Evolutionary conservation across 2,329 filamentous ascomycete species (phyloP).

Genomic region (Capronia coronata): DNA sequence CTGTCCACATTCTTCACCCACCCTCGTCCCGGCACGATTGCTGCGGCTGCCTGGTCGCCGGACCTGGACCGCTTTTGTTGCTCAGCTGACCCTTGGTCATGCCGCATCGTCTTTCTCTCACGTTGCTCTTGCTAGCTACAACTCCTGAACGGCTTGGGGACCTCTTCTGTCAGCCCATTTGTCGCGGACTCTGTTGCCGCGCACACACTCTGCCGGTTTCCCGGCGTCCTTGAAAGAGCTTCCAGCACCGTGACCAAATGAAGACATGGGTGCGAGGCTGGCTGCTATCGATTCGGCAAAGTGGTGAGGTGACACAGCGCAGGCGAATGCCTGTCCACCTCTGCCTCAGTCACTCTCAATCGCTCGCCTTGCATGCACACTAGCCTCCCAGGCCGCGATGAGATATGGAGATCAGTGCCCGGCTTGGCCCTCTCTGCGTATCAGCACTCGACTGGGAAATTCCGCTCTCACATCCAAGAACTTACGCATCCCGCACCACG

Average conservation of each 20-base stretch:
- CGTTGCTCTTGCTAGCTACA: constrained; percentile 5
- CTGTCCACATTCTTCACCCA: constrained; percentile 4
- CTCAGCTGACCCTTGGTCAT: constrained; percentile 24
- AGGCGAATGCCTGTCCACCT: constrained; percentile 6
- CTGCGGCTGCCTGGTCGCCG: constrained; percentile 14
- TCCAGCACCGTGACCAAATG: constrained; percentile 3
- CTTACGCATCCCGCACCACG: constrained; percentile 18
- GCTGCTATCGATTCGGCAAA: constrained; percentile 18
- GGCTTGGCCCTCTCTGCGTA: constrained; percentile 9
- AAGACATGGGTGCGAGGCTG: constrained; percentile 18
- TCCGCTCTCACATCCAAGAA: constrained; percentile 11
- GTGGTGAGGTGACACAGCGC: constrained; percentile 23
- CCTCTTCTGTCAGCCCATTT: constrained; percentile 1
- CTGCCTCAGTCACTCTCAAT: too few relatives aligned
- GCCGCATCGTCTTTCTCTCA: constrained; percentile 1
- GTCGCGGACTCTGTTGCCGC: constrained; percentile 3
- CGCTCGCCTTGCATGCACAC: constrained; percentile 18
- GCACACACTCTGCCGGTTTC: not conserved
- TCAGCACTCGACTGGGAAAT: not conserved
- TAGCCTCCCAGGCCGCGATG: constrained; percentile 3
- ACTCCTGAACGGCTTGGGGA: constrained; percentile 6
- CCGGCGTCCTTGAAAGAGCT: not conserved
- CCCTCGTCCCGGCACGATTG: constrained; percentile 14
- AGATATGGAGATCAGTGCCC: constrained; percentile 15
- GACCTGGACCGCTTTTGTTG: constrained; percentile 12